These are phyloP conservation scores for Bryoglossum gracile DNA, from an alignment of 495 filamentous ascomycete species.

Conservation along the genomic window DNA sequence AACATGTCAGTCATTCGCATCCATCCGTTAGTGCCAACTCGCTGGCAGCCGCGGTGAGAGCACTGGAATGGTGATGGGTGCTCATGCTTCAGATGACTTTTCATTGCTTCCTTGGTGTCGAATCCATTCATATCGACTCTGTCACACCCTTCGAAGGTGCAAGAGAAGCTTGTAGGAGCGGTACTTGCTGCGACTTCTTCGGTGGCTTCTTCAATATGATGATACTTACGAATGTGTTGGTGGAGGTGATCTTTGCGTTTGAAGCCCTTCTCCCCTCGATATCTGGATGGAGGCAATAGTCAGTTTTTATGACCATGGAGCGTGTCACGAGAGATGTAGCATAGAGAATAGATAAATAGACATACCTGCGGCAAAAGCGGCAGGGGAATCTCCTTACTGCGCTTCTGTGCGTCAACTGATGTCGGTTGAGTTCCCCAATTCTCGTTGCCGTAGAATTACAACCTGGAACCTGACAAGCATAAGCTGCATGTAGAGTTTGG, in stretches of 20 bases:
- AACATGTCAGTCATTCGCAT: slow-evolving; percentile 25
- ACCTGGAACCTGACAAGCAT: slow-evolving; percentile 5
- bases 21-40: slow-evolving; percentile 31
- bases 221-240: slow-evolving; percentile 33
- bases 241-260: slow-evolving; percentile 33
- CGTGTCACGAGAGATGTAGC: background rate
- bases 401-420: slow-evolving; percentile 21
- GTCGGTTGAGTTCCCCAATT: slow-evolving; percentile 24
- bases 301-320: background rate
- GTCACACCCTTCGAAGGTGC: slow-evolving; percentile 7
- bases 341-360: background rate
- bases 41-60: slow-evolving; percentile 26
- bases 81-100: slow-evolving; percentile 26
- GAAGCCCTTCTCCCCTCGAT: slow-evolving; percentile 32
- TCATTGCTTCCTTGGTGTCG: slow-evolving; percentile 3
- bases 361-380: slow-evolving; percentile 23
- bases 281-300: slow-evolving; percentile 11
- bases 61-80: slow-evolving; percentile 30
- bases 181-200: no score
- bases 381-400: slow-evolving; percentile 21
- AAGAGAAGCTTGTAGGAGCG: no score
- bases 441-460: slow-evolving; percentile 26
- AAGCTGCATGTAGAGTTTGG: slow-evolving; percentile 1
- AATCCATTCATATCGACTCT: slow-evolving; percentile 1
- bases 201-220: slow-evolving; percentile 23